Base-by-base conservation (phyloP, 805 yeast species). In the Millerozyma miso region DNA sequence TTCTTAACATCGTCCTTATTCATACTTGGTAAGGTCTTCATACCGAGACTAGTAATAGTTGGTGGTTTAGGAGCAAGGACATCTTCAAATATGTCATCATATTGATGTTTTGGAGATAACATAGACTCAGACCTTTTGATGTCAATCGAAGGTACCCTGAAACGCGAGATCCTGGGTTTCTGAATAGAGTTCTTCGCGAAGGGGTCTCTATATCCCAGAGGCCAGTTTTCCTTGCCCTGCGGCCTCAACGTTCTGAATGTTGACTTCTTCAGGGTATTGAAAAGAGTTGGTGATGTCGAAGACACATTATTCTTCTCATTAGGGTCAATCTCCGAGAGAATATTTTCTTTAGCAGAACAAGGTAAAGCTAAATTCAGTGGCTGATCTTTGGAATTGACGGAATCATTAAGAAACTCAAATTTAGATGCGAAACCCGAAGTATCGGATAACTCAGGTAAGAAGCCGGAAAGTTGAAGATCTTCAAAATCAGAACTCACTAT, bases 11-110 rank as follows among this genome's bases (percentile, higher is more conserved):
- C 77, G 35, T 69, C 68, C 13, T 63, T 58, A 44, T 71, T 74
- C 76, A 73, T 73, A 48, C 76, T 71, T 37, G 78, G 77, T 37
- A 72, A 60, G 2, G 76, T 71, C 43, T 65, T 70, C 76, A 73
- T 72, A 13, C 77, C 77, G 23, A 54, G 56, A n/a, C 72, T 55
- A 43, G 59, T 63, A 18, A 73, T 73, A 4, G 77, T 72, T n/a
- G 69, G 61, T 41, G 59, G 44, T 17, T 54, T 55, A 13, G 34
- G 34, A 13, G 33, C 29, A 10, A 37, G 20, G 2, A 42, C 38
- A 42, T 65, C 70, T 16, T 59, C 63, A 43, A 65, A 65, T 8
- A 67, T 63, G 39, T 70, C 76, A 44, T 68, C 62, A 50, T 69
- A 70, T 43, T 53, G 55, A 41, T 67, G 60, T 40, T 61, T 55